These are phyloP conservation scores for Venturia oleaginea DNA, from an alignment of 2,329 filamentous ascomycete genomes.

Conservation along the genomic window DNA sequence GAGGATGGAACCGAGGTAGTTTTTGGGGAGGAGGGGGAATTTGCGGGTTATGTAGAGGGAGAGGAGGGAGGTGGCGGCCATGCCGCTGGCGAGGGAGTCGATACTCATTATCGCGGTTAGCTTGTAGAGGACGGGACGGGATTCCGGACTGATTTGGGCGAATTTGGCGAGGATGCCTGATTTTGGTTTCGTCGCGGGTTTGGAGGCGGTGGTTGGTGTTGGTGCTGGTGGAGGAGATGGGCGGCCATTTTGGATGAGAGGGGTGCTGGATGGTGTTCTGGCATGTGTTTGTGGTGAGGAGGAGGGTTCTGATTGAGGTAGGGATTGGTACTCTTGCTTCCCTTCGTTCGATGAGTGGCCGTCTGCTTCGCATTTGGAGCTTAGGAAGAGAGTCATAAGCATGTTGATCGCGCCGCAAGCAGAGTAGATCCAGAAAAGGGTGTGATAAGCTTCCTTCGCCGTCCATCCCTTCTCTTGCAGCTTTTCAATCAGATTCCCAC, in stretches of 20 bases:
- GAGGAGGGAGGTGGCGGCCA: constrained; percentile 46
- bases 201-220: constrained; percentile 14
- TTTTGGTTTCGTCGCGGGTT: constrained; percentile 21
- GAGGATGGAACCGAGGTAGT: constrained; percentile 45
- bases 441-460: constrained; percentile 12
- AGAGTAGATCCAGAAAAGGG: constrained; percentile 15
- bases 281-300: neutral
- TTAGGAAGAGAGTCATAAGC: constrained; percentile 8
- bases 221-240: too few relatives aligned
- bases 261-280: constrained; percentile 11
- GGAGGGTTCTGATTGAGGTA: neutral
- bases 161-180: constrained; percentile 23
- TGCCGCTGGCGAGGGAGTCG: constrained; percentile 61
- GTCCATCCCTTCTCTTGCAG: constrained; percentile 8
- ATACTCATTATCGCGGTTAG: constrained; percentile 60
- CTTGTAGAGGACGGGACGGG: constrained; percentile 45
- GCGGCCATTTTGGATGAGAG: constrained; percentile 17
- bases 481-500: constrained; percentile 15
- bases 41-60: constrained; percentile 50
- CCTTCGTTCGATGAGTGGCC: neutral
- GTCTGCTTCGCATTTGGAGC: constrained; percentile 13
- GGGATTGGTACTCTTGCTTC: constrained; percentile 7
- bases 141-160: constrained; percentile 49
- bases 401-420: constrained; percentile 11
- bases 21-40: constrained; percentile 44